Evolutionary conservation across 768 basidiomycete genomes (phyloP), one percentile per base, ranked within the genome.

Genomic region (Hydnomerulius pinastri): DNA sequence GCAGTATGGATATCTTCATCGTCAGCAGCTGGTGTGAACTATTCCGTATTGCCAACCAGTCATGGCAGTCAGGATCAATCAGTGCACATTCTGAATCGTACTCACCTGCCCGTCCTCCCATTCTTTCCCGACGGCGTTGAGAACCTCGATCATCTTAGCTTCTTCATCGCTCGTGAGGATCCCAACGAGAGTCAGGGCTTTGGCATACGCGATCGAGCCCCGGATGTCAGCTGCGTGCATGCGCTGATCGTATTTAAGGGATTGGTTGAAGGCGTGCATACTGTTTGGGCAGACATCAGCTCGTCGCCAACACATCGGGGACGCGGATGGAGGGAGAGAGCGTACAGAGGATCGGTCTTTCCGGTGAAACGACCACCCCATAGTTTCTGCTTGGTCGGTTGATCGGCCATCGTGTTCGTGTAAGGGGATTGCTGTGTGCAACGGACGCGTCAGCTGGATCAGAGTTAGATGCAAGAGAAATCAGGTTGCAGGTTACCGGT

Each of bases 1-100:
- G 97, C 97, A 11, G 97, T 99, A 68, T 98, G 96, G 52, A 99
- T 98, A 64, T 99, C 97, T 63, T 99, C 97, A 61, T 99, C 97
- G 59, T 96, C 93, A n/a, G 82, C 75, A 53, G 86, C 76, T 25
- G 84, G 71, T 48, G 73, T 65, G 64, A 99, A 99, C 89, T 95
- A 60, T n/a, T n/a, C n/a, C n/a, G n/a, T n/a, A n/a, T n/a, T n/a
- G n/a, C n/a, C n/a, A n/a, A n/a, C n/a, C n/a, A n/a, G n/a, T 12
- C 27, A 46, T 11, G 4, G 15, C 30, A 36, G 25, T 10, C 25
- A 27, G n/a, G 24, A 25, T 25, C 5, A 25, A 24, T 4, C 7
- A 13, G 6, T 41, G 39, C 3, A 17, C 20, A 25, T 13, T 32
- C 20, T 15, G 24, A 21, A 28, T 33, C 43, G 13, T n/a, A 69